Base-by-base conservation (phyloP, 352 stramenopile species). In the Globisporangium solare region DNA sequence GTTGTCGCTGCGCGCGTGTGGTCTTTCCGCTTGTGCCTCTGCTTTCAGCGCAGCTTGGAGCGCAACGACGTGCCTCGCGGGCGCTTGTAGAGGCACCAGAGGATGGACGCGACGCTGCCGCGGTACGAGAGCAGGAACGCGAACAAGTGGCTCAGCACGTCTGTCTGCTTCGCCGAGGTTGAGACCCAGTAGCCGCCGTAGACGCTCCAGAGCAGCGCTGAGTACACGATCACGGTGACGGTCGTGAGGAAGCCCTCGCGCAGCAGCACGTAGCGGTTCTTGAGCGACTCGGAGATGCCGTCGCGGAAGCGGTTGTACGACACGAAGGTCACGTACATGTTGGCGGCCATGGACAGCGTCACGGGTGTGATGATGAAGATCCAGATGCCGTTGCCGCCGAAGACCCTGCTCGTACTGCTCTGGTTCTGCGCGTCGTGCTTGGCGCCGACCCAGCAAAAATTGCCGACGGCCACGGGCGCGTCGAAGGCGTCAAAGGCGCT, bases 371-470 rank as follows among this genome's bases (percentile, higher is more conserved):
- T 71, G 60, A 91, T 83, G 51, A 91, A 91, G 11, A 91, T 63
- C 77, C 78, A 86, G 20, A 89, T 78, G 20, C 76, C 69, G 24
- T 60, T 64, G 27, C 64, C 63, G 6, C 61, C 56, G 14, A 73
- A 35, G 27, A 35, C 27, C 27, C 5, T 64, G 22, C 53, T 68
- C 20, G 69, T 57, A 21, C 60, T 70, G 39, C 71, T 75, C 18
- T 76, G 27, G 27, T 35, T 35, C 7, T 35, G 27, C 27, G 27
- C 10, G 27, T 78, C 68, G 13, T 61, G 64, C 45, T 71, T 66
- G 10, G 76, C 73, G 12, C 78, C 79, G 58, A 91, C 73, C 81
- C 81, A 91, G 52, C 81, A 91, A 51, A 91, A 89, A 50, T 77
- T 70, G 8, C 78, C 78, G 14, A 89, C 79, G 14, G 74, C 79